These are phyloP conservation scores for Aspergillus thermomutatus DNA, from an alignment of 2,329 filamentous ascomycete species.

Conservation along the genomic window DNA sequence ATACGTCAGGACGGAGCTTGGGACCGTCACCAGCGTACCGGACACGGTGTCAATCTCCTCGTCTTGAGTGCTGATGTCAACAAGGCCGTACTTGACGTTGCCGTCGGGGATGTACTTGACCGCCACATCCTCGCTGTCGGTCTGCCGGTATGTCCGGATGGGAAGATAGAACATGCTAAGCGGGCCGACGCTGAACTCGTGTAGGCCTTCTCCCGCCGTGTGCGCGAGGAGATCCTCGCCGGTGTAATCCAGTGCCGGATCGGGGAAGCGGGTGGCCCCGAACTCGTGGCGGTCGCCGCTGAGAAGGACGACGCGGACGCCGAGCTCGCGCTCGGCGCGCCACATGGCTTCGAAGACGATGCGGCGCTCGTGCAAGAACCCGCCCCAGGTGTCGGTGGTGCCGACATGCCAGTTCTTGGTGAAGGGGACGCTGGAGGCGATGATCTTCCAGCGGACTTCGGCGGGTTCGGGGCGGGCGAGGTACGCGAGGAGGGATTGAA, in stretches of 20 bases:
- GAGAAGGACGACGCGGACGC: constrained; percentile 75
- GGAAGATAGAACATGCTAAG: constrained; percentile 93
- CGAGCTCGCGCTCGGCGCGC: constrained; percentile 68
- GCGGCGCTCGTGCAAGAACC: constrained; percentile 77
- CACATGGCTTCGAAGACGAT: constrained; percentile 87
- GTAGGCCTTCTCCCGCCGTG: constrained; percentile 47
- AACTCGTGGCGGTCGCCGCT: constrained; percentile 97
- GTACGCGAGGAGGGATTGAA: constrained; percentile 75
- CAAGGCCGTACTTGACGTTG: constrained; percentile 81
- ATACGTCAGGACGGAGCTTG: constrained; percentile 69
- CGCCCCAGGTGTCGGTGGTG: constrained; percentile 87
- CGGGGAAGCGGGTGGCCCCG: constrained; percentile 74
- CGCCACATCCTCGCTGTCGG: constrained; percentile 75
- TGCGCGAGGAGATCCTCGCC: constrained; percentile 17
- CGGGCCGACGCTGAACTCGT: constrained; percentile 90
- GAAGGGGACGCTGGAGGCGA: constrained; percentile 87
- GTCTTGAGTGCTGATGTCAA: constrained; percentile 70
- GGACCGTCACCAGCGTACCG: constrained; percentile 11
- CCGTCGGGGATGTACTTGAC: constrained; percentile 80
- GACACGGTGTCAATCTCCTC: constrained; percentile 28
- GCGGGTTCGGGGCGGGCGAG: constrained; percentile 67
- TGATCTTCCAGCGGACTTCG: constrained; percentile 88
- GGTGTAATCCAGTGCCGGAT: constrained; percentile 29
- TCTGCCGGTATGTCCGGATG: constrained; percentile 75
- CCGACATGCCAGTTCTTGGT: constrained; percentile 97